Percentiles rank a stretch among this genome's conserved stretches.
These are phyloP conservation scores for Sechiopsis laciniata DNA, from an alignment of 306 rosid genomes.

Conservation along the genomic window DNA sequence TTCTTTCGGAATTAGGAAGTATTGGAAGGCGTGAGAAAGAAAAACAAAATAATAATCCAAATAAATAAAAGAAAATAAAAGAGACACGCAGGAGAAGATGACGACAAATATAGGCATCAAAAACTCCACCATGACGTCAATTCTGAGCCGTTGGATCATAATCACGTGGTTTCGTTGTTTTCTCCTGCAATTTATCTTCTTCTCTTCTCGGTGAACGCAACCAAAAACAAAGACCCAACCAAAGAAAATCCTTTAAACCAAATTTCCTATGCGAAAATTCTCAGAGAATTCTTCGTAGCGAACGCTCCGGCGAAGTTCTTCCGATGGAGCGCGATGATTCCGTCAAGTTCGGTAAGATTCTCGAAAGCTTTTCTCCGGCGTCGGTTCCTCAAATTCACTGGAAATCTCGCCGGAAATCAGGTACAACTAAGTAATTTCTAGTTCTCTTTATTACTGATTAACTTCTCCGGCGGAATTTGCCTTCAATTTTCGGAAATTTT, in stretches of 20 bases:
- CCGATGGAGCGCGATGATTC: slow-evolving; percentile 41
- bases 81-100: background rate
- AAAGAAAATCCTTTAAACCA: background rate
- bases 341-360: slow-evolving; percentile 43
- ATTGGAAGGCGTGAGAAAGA: slow-evolving; percentile 11
- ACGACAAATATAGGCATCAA: slow-evolving; percentile 37
- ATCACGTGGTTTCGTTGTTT: slow-evolving; percentile 34
- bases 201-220: slow-evolving; percentile 23
- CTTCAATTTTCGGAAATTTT: background rate
- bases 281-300: slow-evolving; percentile 4
- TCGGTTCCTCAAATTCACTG: slow-evolving; percentile 63
- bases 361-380: slow-evolving; percentile 61
- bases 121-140: slow-evolving; percentile 31
- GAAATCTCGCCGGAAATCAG: slow-evolving; percentile 89
- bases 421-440: slow-evolving; percentile 26
- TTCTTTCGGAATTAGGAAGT: slow-evolving; percentile 5
- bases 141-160: slow-evolving; percentile 49
- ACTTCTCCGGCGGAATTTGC: background rate
- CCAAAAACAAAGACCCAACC: slow-evolving; percentile 26
- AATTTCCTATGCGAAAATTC: slow-evolving; percentile 4
- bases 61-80: background rate
- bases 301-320: background rate
- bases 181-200: slow-evolving; percentile 24
- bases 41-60: background rate
- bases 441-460: background rate